Evolutionary conservation across 1,284 basidiomycete species (phyloP).

Genomic region (Bjerkandera adusta): DNA sequence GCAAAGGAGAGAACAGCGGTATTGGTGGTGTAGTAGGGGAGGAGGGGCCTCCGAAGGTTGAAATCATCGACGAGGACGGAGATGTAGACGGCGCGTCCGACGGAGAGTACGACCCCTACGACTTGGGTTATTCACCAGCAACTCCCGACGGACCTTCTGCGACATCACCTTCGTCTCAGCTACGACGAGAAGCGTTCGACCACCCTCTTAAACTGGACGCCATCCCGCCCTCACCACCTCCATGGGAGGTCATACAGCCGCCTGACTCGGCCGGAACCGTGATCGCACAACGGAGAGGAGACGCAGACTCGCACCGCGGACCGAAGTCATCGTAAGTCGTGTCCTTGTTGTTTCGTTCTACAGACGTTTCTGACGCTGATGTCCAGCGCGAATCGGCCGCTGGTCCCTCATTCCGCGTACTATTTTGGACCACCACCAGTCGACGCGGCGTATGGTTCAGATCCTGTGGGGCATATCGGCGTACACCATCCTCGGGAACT

Average conservation of each 20-base stretch:
- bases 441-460: conserved; percentile 72
- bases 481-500: conserved; percentile 84
- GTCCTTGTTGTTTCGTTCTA: no score
- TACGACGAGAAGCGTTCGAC: conserved; percentile 17
- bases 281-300: background rate
- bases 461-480: conserved; percentile 77
- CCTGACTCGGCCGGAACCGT: conserved; percentile 34
- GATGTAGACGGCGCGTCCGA: conserved; percentile 13
- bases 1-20: background rate
- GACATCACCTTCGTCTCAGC: conserved; percentile 3
- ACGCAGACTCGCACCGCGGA: background rate
- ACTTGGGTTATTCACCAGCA: conserved; percentile 18
- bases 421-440: conserved; percentile 78
- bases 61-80: conserved; percentile 8
- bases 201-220: conserved; percentile 34
- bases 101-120: conserved; percentile 16
- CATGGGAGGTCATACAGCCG: conserved; percentile 58
- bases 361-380: conserved; percentile 2
- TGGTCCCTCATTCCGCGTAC: conserved; percentile 75
- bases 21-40: no score
- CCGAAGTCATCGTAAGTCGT: background rate
- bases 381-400: conserved; percentile 35
- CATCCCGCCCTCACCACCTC: conserved; percentile 48
- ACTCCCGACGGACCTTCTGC: conserved; percentile 15
- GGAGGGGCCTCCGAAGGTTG: conserved; percentile 8